Base-by-base conservation (phyloP, 208 protist species). In the Herpetomonas tarakana region DNA sequence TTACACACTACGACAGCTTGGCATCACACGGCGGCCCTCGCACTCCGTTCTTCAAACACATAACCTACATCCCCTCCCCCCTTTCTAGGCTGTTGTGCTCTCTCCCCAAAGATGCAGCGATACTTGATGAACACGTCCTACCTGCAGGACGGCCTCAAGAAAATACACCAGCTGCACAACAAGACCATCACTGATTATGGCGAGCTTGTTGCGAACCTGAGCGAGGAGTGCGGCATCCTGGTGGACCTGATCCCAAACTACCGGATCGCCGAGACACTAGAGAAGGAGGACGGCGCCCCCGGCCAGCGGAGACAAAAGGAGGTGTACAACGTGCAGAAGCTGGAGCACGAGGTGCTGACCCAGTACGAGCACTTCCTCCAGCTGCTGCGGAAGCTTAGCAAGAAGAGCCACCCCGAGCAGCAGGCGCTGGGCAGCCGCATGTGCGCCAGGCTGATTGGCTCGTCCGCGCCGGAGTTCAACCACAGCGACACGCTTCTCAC, bases 51-150 rank as follows among this genome's bases (percentile, higher is more conserved):
- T n/a, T n/a, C n/a, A n/a, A n/a, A n/a, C n/a, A n/a, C n/a, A n/a
- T n/a, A n/a, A n/a, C n/a, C n/a, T n/a, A n/a, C n/a, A n/a, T n/a
- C n/a, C n/a, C n/a, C n/a, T n/a, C n/a, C n/a, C n/a, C n/a, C n/a
- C n/a, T n/a, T n/a, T n/a, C n/a, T n/a, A n/a, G n/a, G n/a, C n/a
- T n/a, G n/a, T n/a, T n/a, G n/a, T n/a, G n/a, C n/a, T n/a, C n/a
- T n/a, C n/a, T n/a, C n/a, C n/a, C 3, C 18, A 14, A 68, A 22
- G 51, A 96, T 96, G 91, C 86, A 96, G 71, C 91, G 91, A 45
- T 93, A 93, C 58, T 81, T 96, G 62, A 96, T 96, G 91, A 96
- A 96, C 56, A 96, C 86, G 81, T 89, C 83, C 62, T 96, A 94
- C 64, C 66, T 96, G 38, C 86, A 93, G 71, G 81, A 80, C 59